Conservation (phyloP, 495 filamentous ascomycete species). For the Physcia stellaris region DNA sequence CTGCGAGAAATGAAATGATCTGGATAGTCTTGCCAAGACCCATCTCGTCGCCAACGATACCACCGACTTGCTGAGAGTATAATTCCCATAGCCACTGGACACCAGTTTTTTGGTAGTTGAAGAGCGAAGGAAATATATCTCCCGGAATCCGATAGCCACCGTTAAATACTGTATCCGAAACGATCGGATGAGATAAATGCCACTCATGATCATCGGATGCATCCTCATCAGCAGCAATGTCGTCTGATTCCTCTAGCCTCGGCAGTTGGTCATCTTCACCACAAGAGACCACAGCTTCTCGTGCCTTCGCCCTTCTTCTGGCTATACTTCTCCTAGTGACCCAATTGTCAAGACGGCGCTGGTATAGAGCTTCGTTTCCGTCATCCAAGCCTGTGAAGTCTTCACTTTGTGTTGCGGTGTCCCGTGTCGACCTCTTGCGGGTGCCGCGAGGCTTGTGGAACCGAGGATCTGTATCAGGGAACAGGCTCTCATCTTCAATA, state of each 20-base stretch:
- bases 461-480: slow-evolving; percentile 2
- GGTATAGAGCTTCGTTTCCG: slow-evolving; percentile 76
- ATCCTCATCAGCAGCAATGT: slow-evolving; percentile 17
- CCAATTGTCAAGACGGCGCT: slow-evolving; percentile 65
- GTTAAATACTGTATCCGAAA: slow-evolving; percentile 55
- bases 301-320: slow-evolving; percentile 31
- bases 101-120: slow-evolving; percentile 90
- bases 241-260: slow-evolving; percentile 7
- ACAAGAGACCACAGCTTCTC: slow-evolving; percentile 1
- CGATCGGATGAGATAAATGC: slow-evolving; percentile 70
- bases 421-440: slow-evolving; percentile 20
- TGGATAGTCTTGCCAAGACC: slow-evolving; percentile 94
- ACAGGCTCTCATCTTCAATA: slow-evolving; percentile 21
- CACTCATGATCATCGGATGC: slow-evolving; percentile 53
- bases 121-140: slow-evolving; percentile 78
- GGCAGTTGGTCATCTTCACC: slow-evolving; percentile 12
- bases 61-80: slow-evolving; percentile 75
- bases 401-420: slow-evolving; percentile 35
- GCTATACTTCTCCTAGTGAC: slow-evolving; percentile 51
- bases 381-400: slow-evolving; percentile 76
- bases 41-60: slow-evolving; percentile 97
- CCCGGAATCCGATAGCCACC: slow-evolving; percentile 73
- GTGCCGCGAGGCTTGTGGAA: slow-evolving; percentile 17
- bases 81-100: slow-evolving; percentile 96
- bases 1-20: slow-evolving; percentile 79